These are phyloP conservation scores for Flaveria bidentis DNA, from an alignment of 129 eudicot genomes.

Conservation along the genomic window DNA sequence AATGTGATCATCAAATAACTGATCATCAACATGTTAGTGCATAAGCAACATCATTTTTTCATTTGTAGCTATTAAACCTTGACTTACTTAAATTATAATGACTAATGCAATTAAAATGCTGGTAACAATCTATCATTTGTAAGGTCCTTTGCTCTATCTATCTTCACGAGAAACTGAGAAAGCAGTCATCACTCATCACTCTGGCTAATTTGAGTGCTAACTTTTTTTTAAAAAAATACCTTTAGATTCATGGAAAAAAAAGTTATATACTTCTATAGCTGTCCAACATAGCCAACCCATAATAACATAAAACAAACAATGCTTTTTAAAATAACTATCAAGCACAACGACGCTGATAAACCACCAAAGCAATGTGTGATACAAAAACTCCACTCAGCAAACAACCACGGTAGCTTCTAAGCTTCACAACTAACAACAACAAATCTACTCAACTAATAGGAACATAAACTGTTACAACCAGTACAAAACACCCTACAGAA, in stretches of 20 bases:
- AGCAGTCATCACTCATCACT: too few relatives aligned
- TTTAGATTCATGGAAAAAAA: too few relatives aligned
- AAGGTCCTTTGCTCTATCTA: background rate
- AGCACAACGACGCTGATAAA: background rate
- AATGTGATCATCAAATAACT: background rate
- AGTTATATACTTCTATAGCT: too few relatives aligned
- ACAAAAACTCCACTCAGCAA: background rate
- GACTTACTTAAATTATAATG: background rate
- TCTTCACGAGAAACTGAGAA: too few relatives aligned
- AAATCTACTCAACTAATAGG: background rate
- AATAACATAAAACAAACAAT: background rate
- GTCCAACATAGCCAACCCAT: background rate
- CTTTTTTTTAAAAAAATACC: too few relatives aligned
- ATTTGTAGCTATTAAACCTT: background rate
- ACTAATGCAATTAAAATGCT: background rate
- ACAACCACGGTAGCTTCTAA: background rate
- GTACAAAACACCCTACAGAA: background rate
- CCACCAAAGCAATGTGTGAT: too few relatives aligned
- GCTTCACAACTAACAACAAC: background rate
- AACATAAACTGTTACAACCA: background rate
- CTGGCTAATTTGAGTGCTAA: too few relatives aligned
- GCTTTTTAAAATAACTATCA: background rate
- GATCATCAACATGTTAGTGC: background rate
- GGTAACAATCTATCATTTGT: background rate
- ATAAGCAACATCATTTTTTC: background rate